phyloP scores from a whole-genome alignment of 2,329 filamentous ascomycete genomes.

The Pseudohalonectria lignicola region DNA sequence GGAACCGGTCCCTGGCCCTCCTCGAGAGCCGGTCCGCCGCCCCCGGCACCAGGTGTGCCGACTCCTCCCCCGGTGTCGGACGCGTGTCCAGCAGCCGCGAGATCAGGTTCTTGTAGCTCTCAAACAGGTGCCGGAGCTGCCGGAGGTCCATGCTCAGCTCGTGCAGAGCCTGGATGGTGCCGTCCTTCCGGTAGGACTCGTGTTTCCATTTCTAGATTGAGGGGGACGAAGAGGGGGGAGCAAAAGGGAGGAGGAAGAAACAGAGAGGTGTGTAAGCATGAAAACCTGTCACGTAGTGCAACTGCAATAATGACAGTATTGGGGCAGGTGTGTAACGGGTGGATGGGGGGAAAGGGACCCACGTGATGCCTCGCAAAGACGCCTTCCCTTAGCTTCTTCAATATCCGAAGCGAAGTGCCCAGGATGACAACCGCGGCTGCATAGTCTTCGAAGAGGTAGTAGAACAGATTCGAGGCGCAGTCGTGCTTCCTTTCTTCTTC shows the following conservation, averaged over 20 bases:
- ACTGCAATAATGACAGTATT: no score
- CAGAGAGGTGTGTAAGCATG: no score
- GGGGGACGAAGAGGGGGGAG: conserved; percentile 7
- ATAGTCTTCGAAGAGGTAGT: conserved; percentile 59
- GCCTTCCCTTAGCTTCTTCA: no score
- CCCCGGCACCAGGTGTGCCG: background rate
- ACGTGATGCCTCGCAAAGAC: no score
- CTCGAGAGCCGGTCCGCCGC: conserved; percentile 20
- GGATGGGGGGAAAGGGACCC: no score
- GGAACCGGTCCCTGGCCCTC: conserved; percentile 45
- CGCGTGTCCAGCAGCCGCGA: conserved; percentile 40
- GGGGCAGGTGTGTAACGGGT: no score
- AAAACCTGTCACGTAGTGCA: no score
- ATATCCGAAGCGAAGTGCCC: conserved; percentile 29
- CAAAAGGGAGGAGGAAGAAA: background rate
- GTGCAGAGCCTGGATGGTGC: conserved; percentile 47
- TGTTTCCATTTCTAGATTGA: conserved; percentile 9
- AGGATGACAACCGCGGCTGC: conserved; percentile 46
- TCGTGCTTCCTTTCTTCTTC: conserved; percentile 26
- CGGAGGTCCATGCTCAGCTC: conserved; percentile 49
- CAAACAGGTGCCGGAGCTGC: conserved; percentile 48
- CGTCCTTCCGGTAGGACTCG: conserved; percentile 19
- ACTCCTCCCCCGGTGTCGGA: conserved; percentile 13
- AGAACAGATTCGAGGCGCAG: conserved; percentile 49
- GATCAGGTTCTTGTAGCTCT: conserved; percentile 49